These are phyloP conservation scores for Scenedesmus sp. DNA, from an alignment of 163 green algal species.

Conservation along the genomic window DNA sequence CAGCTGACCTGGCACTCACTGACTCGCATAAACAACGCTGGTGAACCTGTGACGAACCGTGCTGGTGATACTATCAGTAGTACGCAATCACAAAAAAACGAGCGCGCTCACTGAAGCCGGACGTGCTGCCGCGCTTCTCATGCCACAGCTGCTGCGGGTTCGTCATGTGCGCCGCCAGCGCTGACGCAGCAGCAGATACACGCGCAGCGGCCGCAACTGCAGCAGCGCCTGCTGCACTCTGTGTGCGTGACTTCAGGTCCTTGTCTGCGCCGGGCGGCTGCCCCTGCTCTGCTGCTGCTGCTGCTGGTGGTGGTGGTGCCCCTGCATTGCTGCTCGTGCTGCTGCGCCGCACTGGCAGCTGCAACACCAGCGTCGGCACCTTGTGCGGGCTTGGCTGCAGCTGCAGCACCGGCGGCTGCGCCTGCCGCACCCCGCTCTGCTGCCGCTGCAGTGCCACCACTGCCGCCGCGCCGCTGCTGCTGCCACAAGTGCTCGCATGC, in stretches of 20 bases:
- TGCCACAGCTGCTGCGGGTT: slow-evolving; percentile 54
- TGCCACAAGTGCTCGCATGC: neutral
- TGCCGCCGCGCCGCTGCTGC: neutral
- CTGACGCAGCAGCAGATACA: slow-evolving; percentile 46
- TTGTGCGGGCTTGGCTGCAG: neutral
- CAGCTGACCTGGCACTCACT: no score
- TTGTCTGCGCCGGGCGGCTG: neutral
- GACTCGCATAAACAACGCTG: no score
- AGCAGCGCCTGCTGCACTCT: neutral
- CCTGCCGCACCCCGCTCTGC: neutral
- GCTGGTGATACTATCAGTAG: no score
- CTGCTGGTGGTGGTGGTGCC: neutral
- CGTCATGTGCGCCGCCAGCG: slow-evolving; percentile 51
- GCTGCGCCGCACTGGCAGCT: neutral
- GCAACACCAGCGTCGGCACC: neutral
- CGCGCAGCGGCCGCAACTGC: slow-evolving; percentile 17
- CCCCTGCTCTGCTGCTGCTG: slow-evolving; percentile 3
- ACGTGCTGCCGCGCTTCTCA: slow-evolving; percentile 43
- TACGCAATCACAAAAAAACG: neutral
- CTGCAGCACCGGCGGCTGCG: neutral
- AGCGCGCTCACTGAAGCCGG: slow-evolving; percentile 37
- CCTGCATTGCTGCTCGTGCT: neutral
- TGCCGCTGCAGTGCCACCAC: slow-evolving; percentile 17
- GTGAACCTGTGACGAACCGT: no score
- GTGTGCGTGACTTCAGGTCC: slow-evolving; percentile 21